These are phyloP conservation scores for Claviceps paspali DNA, from an alignment of 2,329 filamentous ascomycete species.

Conservation along the genomic window DNA sequence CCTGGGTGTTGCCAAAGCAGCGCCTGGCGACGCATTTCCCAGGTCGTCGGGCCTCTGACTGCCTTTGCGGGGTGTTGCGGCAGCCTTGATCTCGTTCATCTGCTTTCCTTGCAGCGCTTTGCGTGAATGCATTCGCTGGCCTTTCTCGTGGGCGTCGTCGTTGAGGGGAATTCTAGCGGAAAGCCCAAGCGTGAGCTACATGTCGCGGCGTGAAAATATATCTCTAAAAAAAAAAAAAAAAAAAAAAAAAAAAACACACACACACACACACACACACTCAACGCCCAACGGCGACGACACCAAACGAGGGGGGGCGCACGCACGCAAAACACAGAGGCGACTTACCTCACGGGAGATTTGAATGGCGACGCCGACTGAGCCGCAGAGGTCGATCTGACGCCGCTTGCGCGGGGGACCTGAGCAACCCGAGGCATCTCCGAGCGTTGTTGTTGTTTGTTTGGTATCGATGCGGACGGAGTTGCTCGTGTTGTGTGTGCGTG, in stretches of 20 bases:
- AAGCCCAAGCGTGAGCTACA: conserved; percentile 5
- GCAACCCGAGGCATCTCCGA: conserved; percentile 42
- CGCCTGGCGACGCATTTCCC: conserved; percentile 39
- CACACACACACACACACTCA: no score
- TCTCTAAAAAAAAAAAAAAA: no score
- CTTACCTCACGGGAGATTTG: conserved; percentile 43
- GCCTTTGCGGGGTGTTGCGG: conserved; percentile 53
- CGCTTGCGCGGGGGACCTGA: conserved; percentile 35
- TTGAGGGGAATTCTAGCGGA: conserved; percentile 72
- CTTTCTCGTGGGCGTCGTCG: conserved; percentile 88
- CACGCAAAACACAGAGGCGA: conserved; percentile 6
- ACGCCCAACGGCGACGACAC: no score
- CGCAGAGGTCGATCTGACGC: conserved; percentile 30
- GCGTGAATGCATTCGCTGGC: conserved; percentile 70
- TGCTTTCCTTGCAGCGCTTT: conserved; percentile 81
- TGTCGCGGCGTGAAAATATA: no score
- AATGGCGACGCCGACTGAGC: conserved; percentile 35
- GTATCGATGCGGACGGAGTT: conserved; percentile 1
- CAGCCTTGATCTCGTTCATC: conserved; percentile 72
- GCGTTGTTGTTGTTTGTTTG: neutral
- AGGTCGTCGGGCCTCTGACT: conserved; percentile 42
- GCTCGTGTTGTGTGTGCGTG: no score
- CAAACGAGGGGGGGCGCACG: no score
- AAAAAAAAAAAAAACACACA: no score
- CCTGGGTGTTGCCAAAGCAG: conserved; percentile 39